A percentile compares a stretch with the other conserved stretches of the same genome.
phyloP scores from a whole-genome alignment of 2,329 filamentous ascomycete species.

The Pseudocercospora cruenta region DNA sequence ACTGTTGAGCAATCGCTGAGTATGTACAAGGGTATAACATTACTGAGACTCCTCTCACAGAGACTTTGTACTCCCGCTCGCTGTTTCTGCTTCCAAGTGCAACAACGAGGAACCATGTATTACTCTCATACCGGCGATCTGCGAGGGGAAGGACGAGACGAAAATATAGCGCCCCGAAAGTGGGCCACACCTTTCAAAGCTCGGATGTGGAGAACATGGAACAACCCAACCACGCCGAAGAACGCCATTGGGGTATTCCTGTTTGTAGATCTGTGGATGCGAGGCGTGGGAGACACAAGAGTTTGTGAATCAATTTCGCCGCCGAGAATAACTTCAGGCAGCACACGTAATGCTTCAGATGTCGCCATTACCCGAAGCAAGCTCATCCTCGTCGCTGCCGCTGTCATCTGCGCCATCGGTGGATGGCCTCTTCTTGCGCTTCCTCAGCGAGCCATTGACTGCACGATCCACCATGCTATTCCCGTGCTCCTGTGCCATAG shows the following conservation, averaged over 20 bases:
- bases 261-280: background rate
- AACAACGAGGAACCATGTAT: background rate
- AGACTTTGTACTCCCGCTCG: no score
- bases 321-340: background rate
- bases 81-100: background rate
- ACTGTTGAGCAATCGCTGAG: background rate
- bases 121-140: constrained; percentile 1
- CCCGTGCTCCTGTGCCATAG: constrained; percentile 3
- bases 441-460: constrained; percentile 13
- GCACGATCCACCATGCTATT: constrained; percentile 8
- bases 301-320: background rate
- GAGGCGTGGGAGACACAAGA: background rate
- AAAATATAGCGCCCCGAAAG: constrained; percentile 3
- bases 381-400: constrained; percentile 6
- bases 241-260: background rate
- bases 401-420: constrained; percentile 20
- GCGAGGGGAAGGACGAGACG: background rate
- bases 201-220: background rate
- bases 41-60: background rate
- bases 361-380: constrained; percentile 1
- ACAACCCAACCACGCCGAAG: background rate
- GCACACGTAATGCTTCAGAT: background rate
- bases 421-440: constrained; percentile 21
- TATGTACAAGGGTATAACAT: background rate
- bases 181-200: background rate